These are phyloP conservation scores for Synchytrium microbalum DNA, from an alignment of 371 early-diverging fungal species.

Conservation along the genomic window DNA sequence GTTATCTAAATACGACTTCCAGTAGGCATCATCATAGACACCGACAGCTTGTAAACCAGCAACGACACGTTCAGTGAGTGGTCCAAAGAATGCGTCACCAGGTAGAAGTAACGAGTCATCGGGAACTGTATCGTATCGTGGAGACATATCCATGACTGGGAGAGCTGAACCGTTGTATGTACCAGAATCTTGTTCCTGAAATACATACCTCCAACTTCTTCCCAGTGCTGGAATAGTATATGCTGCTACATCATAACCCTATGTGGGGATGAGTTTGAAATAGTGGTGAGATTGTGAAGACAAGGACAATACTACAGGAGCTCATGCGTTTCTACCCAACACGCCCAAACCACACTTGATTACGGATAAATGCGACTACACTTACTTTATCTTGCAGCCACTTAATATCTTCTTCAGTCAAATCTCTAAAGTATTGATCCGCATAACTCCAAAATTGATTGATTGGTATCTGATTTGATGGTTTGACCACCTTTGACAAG, in stretches of 20 bases:
- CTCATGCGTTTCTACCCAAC: no score
- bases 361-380: no score
- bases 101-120: slow-evolving; percentile 30
- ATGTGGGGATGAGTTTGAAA: neutral
- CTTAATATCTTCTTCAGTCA: slow-evolving; percentile 69
- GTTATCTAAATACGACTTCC: neutral
- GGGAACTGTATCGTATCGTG: slow-evolving; percentile 21
- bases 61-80: slow-evolving; percentile 65
- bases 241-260: slow-evolving; percentile 63
- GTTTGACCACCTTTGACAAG: slow-evolving; percentile 54
- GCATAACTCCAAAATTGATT: slow-evolving; percentile 68
- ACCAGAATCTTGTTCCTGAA: slow-evolving; percentile 73
- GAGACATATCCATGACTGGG: neutral
- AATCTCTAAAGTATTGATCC: slow-evolving; percentile 74
- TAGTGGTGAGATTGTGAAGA: slow-evolving; percentile 5
- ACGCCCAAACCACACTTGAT: slow-evolving; percentile 1
- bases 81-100: slow-evolving; percentile 49
- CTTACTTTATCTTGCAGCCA: slow-evolving; percentile 50
- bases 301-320: neutral
- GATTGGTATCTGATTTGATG: slow-evolving; percentile 72
- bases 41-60: slow-evolving; percentile 59
- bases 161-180: slow-evolving; percentile 13
- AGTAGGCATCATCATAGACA: slow-evolving; percentile 25
- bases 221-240: slow-evolving; percentile 71
- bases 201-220: slow-evolving; percentile 61